phyloP scores from a whole-genome alignment of 2,329 filamentous ascomycete species.

The Colletotrichum sp. region DNA sequence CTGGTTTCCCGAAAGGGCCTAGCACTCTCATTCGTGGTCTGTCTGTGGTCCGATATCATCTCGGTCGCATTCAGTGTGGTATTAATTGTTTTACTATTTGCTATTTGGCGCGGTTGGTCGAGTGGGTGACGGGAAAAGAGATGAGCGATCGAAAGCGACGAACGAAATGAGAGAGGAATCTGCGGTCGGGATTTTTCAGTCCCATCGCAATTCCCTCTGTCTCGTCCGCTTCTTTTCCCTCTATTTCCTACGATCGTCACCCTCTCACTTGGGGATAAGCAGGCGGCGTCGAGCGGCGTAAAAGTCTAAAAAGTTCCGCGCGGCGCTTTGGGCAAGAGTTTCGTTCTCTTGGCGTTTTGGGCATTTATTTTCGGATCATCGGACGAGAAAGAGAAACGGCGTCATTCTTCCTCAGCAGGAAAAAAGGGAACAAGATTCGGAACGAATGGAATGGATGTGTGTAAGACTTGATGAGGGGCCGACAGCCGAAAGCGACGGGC shows the following conservation, averaged over 20 bases:
- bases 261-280: not conserved
- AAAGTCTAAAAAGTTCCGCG: slow-evolving; percentile 10
- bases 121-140: not conserved
- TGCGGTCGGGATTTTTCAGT: not conserved
- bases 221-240: not conserved
- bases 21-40: not conserved
- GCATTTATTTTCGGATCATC: not conserved
- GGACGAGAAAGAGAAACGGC: not conserved
- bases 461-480: not conserved
- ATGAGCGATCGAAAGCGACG: not conserved
- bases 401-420: not conserved
- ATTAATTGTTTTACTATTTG: not conserved
- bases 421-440: not conserved
- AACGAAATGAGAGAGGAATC: not conserved
- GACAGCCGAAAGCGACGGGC: not conserved
- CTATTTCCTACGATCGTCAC: not conserved
- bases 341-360: slow-evolving; percentile 5
- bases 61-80: not conserved
- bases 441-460: not conserved
- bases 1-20: not conserved
- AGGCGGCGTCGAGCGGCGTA: not conserved
- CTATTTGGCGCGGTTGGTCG: not conserved
- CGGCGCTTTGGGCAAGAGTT: slow-evolving; percentile 17
- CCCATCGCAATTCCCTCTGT: not conserved
- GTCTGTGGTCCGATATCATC: not conserved